phyloP scores from a whole-genome alignment of 2,329 filamentous ascomycete species.

The Verticillium klebahnii region DNA sequence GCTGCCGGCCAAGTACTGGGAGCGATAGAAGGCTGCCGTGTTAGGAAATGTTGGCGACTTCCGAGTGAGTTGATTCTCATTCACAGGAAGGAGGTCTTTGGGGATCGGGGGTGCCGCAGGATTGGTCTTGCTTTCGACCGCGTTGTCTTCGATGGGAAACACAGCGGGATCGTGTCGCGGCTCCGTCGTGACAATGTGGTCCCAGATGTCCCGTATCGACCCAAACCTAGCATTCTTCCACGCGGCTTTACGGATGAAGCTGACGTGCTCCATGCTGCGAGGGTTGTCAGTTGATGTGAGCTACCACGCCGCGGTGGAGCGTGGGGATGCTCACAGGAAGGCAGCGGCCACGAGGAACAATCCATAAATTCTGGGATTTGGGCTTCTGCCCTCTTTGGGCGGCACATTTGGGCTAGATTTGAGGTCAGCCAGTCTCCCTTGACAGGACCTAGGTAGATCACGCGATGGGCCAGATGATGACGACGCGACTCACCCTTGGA shows the following conservation, averaged over 20 bases:
- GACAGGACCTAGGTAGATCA: not conserved
- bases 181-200: conserved; percentile 44
- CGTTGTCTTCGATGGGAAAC: conserved; percentile 22
- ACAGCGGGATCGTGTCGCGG: conserved; percentile 41
- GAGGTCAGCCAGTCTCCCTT: not conserved
- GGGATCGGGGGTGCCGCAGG: not conserved
- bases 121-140: not conserved
- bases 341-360: conserved; percentile 46
- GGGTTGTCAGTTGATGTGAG: not conserved
- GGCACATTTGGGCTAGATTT: not conserved
- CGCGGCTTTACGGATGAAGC: conserved; percentile 47
- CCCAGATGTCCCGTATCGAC: conserved; percentile 46
- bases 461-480: not conserved
- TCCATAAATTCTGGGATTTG: conserved; percentile 25
- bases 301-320: not conserved
- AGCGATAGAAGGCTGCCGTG: conserved; percentile 40
- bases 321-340: conserved; percentile 37
- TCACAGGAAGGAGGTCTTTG: not conserved
- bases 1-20: conserved; percentile 37
- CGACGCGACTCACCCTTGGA: not conserved
- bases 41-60: conserved; percentile 1
- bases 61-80: not conserved
- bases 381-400: conserved; percentile 23
- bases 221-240: conserved; percentile 63
- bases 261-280: conserved; percentile 49